Conservation (phyloP, 2,329 filamentous ascomycete genomes). For the Scleromitrula shiraiana region DNA sequence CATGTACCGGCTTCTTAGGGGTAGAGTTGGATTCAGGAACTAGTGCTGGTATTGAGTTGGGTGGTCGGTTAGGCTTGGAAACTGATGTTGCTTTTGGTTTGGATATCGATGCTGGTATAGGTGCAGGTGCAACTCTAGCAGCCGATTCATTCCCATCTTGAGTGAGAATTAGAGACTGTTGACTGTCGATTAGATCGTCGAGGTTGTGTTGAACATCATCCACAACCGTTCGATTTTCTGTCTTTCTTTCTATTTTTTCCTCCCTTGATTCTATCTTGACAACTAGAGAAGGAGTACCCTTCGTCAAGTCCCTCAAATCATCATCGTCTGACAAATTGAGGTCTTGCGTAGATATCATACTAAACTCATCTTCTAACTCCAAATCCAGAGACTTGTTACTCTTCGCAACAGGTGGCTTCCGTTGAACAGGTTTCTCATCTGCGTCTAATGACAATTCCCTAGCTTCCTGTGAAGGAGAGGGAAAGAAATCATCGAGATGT, state of each 20-base stretch:
- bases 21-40: background rate
- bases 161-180: background rate
- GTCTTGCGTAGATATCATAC: slow-evolving; percentile 35
- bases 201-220: no score
- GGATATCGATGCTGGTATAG: no score
- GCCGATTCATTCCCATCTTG: background rate
- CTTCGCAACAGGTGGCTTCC: no score
- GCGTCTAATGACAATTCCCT: slow-evolving; percentile 46
- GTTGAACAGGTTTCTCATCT: no score
- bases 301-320: slow-evolving; percentile 37
- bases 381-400: no score
- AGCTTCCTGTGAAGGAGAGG: slow-evolving; percentile 47
- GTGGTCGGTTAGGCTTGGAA: background rate
- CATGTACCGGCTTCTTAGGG: background rate
- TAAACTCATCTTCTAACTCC: slow-evolving; percentile 10
- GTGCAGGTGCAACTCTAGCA: no score
- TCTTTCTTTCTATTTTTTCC: no score
- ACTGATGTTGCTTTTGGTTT: no score
- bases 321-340: slow-evolving; percentile 42
- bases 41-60: background rate
- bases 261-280: background rate
- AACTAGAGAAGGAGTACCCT: background rate
- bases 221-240: no score
- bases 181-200: background rate
- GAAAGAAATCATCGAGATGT: slow-evolving; percentile 46